Base-by-base conservation (phyloP, 2,329 filamentous ascomycete species). In the Exophiala oligosperma region DNA sequence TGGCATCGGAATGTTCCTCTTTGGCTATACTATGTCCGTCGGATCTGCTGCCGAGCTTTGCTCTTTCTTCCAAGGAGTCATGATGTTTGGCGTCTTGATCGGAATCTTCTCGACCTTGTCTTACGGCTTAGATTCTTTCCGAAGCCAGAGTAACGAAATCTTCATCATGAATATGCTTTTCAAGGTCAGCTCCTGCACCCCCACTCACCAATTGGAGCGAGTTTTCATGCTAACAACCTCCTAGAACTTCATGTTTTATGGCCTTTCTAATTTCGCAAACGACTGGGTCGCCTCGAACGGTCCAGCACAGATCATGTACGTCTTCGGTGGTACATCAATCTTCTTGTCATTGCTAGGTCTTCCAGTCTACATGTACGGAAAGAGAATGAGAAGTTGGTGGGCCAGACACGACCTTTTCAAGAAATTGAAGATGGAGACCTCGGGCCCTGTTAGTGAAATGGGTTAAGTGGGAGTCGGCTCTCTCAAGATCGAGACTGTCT, bases 131-230 rank as follows among this genome's bases (percentile, higher is more conserved):
- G 68, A 70, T 50, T 65, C 67, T 7, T 69, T 69, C 57, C 64
- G 67, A 29, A 65, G 54, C 26, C 63, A 68, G 50, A 67, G 62
- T 44, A 68, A 61, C 35, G 66, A 70, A 51, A 68, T 70, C 32
- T 70, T 69, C 52, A 61, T 70, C 49, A 69, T 69, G 67, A 69
- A 68, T 55, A 69, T 69, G 66, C 56, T 69, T 12, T 68, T 68
- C 63, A 67, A 67, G 61, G 59, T 64, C 43, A 32, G 63, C 46
- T 17, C 21, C 21, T 28, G n/a, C 11, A 2, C 2, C 6, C 14
- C 38, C 14, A 6, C 38, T 7, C 14, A 7, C 35, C 35, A 37
- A 37, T 37, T 7, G 12, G 6, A 3, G 38, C 2, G 21, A 17
- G 9, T 41, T 4, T 17, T 41, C n/a, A 4, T 9, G 38, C 38